Base-by-base conservation (phyloP, 1,284 basidiomycete genomes). In the Tilletia indica region DNA sequence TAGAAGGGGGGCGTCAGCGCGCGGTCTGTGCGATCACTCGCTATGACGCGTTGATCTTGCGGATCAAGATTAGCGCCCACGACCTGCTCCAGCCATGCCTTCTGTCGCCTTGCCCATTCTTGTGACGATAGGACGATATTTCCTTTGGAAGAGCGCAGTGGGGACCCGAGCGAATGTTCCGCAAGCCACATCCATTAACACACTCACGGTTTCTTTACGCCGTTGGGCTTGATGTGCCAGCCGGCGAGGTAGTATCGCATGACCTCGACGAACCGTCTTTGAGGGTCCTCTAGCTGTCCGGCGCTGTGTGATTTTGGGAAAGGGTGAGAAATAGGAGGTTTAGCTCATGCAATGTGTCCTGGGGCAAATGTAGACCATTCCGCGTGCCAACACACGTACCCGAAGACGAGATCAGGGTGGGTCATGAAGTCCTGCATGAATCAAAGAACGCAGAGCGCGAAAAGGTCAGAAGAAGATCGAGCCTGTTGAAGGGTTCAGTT, bases 161-260 rank as follows among this genome's bases (percentile, higher is more conserved):
- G 63, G 31, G 45, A 19, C 21, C 25, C 56, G 34, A 14, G 54
- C 38, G n/a, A 34, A n/a, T 8, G 8, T 54, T 14, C 49, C 36
- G 47, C 61, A 42, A 19, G 21, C 39, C 71, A 87, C 91, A 45
- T 38, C 14, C 42, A 16, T 48, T 31, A 51, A 19, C 54, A 6
- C 34, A 73, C 73, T 72, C 73, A 86, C 81, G 96, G 96, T 87
- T 99, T 99, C 91, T 99, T 99, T 76, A 99, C 97, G 75, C 96
- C 96, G 86, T 94, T 97, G 54, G 96, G 95, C 86, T 99, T 98
- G 87, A 98, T 97, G 86, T 99, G 97, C 96, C 96, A 99, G 61
- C 96, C 96, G n/a, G 93, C 92, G 61, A 98, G 90, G 84, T 98
- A 99, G 85, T 97, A 98, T 71, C 93, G 91, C 68, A 97, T 88